phyloP scores from a whole-genome alignment of 2,329 filamentous ascomycete species.

The Neurospora sp. region DNA sequence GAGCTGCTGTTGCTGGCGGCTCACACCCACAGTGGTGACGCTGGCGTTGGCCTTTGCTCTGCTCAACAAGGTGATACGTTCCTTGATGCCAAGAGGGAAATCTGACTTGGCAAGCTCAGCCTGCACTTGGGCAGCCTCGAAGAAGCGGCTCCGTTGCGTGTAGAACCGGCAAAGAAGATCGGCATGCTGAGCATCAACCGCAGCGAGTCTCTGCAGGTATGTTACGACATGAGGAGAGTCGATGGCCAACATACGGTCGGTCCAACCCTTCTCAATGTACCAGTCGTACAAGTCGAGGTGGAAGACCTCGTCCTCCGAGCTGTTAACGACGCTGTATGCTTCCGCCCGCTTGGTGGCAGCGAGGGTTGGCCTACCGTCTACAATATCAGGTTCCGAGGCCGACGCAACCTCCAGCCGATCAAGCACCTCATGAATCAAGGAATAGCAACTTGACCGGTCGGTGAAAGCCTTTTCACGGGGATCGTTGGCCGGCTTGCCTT shows the following conservation, averaged over 20 bases:
- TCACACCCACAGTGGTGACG: constrained; percentile 66
- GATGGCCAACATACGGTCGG: constrained; percentile 74
- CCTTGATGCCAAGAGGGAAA: constrained; percentile 69
- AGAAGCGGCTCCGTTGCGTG: constrained; percentile 72
- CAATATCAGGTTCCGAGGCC: constrained; percentile 55
- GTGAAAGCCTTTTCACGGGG: constrained; percentile 57
- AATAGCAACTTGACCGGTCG: constrained; percentile 69
- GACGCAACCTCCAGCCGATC: constrained; percentile 64
- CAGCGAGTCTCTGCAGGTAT: constrained; percentile 71
- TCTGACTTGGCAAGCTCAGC: constrained; percentile 72
- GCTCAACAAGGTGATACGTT: constrained; percentile 81
- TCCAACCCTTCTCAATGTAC: constrained; percentile 81
- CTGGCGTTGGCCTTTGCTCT: constrained; percentile 88
- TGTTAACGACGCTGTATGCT: constrained; percentile 83
- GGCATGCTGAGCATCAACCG: constrained; percentile 63
- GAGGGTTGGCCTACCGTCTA: constrained; percentile 70
- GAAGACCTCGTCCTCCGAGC: constrained; percentile 85
- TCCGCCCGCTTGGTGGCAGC: constrained; percentile 72
- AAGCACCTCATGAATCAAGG: constrained; percentile 77
- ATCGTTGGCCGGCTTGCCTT: constrained; percentile 65
- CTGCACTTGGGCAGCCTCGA: constrained; percentile 81
- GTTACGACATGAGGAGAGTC: constrained; percentile 77
- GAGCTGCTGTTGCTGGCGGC: constrained; percentile 72
- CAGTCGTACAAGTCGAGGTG: constrained; percentile 96
- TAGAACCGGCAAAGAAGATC: constrained; percentile 92